Base-by-base conservation (phyloP, 2,329 filamentous ascomycete genomes). In the Torrubiella hemipterigena region DNA sequence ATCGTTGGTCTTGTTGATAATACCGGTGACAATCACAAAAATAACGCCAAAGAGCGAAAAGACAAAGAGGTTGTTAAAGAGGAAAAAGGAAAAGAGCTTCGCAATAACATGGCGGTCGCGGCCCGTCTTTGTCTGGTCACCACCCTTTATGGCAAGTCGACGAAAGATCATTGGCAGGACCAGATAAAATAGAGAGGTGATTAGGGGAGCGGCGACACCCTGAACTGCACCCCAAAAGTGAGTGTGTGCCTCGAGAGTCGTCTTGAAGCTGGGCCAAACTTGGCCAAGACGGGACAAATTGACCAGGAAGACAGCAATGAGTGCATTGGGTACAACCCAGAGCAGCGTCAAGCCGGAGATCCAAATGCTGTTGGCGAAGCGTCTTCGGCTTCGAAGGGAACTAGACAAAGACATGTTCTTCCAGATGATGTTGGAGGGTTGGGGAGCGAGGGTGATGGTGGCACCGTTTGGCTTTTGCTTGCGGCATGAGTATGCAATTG, bases 1-100 rank as follows among this genome's bases (percentile, higher is more conserved):
- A 6, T 67, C 55, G 4, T 65, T 53, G 0, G 73, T 73, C 27
- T 67, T 58, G 4, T 70, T 50, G 27, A 87, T 60, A 22, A 93
- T 74, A 5, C 63, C 63, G 1, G 75, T 59, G 7, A 86, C 63
- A 45, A 87, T 86, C 2, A 64, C 63, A 75, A 84, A 95, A 12
- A 86, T 58, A 2, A 83, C 77, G 27, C 82, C 84, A 55, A 96
- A 96, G 11, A 94, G 64, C 9, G 87, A 95, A 56, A 96, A 96
- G 35, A 96, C 77, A 42, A 98, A 64, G 33, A 98, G 58, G 50
- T 96, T 96, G 69, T 98, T 98, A 66, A 98, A 86, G 31, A 95
- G 73, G 56, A 98, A 98, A 61, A 98, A 98, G 13, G 82, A 72
- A 57, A 93, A 98, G 3, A 98, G 69, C 55, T 93, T 93, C 39